Evolutionary conservation across 495 filamentous ascomycete species (phyloP).

Genomic region (Annulohypoxylon maeteangense): DNA sequence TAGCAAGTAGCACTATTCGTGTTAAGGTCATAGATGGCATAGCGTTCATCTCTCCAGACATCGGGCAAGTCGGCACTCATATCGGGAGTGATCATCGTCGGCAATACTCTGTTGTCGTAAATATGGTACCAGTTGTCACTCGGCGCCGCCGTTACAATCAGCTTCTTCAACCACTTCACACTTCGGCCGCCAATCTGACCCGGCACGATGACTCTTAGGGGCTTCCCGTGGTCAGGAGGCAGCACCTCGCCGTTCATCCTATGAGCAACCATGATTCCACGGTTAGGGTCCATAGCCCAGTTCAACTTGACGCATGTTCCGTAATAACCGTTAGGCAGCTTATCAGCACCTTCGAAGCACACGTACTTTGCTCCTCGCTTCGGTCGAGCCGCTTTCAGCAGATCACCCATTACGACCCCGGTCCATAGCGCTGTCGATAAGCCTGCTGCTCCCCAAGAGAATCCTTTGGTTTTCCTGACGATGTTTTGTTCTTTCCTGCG

Average conservation of each 20-base stretch:
- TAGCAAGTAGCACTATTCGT: slow-evolving; percentile 86
- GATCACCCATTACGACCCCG: slow-evolving; percentile 78
- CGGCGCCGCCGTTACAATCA: slow-evolving; percentile 80
- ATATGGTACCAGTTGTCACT: slow-evolving; percentile 98
- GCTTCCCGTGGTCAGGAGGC: slow-evolving; percentile 88
- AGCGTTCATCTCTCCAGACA: slow-evolving; percentile 91
- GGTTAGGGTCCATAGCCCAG: slow-evolving; percentile 87
- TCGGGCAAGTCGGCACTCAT: slow-evolving; percentile 77
- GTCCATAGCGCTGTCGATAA: slow-evolving; percentile 92
- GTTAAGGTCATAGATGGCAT: slow-evolving; percentile 94
- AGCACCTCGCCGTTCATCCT: slow-evolving; percentile 93
- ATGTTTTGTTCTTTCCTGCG: slow-evolving; percentile 94
- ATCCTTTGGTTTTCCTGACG: slow-evolving; percentile 92
- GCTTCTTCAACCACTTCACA: slow-evolving; percentile 92
- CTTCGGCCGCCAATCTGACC: slow-evolving; percentile 95
- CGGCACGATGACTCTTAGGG: slow-evolving; percentile 84
- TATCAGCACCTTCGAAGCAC: slow-evolving; percentile 94
- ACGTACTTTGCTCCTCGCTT: slow-evolving; percentile 80
- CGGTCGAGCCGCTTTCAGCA: slow-evolving; percentile 76
- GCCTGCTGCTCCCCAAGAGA: slow-evolving; percentile 94
- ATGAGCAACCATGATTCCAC: slow-evolving; percentile 89
- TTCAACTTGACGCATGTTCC: slow-evolving; percentile 89
- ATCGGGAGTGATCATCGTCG: slow-evolving; percentile 88
- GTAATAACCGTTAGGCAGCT: slow-evolving; percentile 89
- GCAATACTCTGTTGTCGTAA: slow-evolving; percentile 91